Evolutionary conservation across 345 rosid species (phyloP), one percentile per base, ranked within the genome.

Genomic region (Corymbia maculata): DNA sequence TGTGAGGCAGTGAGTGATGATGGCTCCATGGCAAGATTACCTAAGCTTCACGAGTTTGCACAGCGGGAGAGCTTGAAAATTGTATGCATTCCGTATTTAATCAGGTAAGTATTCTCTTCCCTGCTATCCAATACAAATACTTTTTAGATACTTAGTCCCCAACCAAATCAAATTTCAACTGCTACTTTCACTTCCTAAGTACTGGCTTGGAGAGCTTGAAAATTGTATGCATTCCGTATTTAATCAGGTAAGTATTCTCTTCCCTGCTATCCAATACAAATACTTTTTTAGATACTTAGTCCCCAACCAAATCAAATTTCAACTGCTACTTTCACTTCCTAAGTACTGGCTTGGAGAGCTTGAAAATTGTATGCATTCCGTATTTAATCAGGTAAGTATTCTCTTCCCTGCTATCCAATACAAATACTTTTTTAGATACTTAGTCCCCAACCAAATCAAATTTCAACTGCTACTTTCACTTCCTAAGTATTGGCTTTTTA

Each of bases 1-100:
- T 95, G 98, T 86, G 97, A 96, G 94, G 90, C 95, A 86, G 98
- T 95, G 82, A 98, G 94, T 90, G 97, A 97, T 90, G 99, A 96
- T 92, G 99, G 98, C 52, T 96, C 98, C 87, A 95, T 97, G 98
- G 99, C 96, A 88, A 93, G 44, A 30, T 66, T 66, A 15, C 44
- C 19, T 30, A 2, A 66, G 13, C 75, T n/a, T 75, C 94, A 93
- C 9, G 89, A 93, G 88, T 95, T 96, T 91, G 98, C 96, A 10
- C 68, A 91, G n/a, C 89, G 85, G 91, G 96, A 96, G 89, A 95
- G 91, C 89, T 85, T 97, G 88, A 96, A 95, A 91, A 89, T 94
- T 86, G 92, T 94, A 51, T 95, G 97, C 28, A 95, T 96, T 98
- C 97, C 87, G 98, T n/a, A 96, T 93, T 89, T 57, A 22, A 22